Evolutionary conservation across 1,284 basidiomycete species (phyloP), one percentile per base, ranked within the genome.

Genomic region (Tilletia caries): DNA sequence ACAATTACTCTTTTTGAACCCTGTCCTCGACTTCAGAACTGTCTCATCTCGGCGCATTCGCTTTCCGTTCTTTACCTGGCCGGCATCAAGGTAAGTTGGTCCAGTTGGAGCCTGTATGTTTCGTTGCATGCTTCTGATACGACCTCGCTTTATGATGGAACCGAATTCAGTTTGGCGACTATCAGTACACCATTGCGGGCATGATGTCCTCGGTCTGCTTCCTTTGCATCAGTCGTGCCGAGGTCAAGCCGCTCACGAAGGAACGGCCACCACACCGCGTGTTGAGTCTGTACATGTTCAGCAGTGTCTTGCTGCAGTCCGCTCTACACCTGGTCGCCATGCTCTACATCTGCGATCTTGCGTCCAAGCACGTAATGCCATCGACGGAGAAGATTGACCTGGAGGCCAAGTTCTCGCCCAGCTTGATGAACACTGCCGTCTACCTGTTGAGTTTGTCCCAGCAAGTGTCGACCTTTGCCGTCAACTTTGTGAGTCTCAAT

Each of bases 41-140:
- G 81, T 69, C 68, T 83, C 12, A 82, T 81, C 65, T 76, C 77
- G 70, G 81, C 81, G 8, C 80, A 83, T 69, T 77, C 79, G 60
- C 70, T 83, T 13, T 76, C 74, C 64, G 79, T 81, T 34, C 68
- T 80, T 41, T 78, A 82, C 46, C 70, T 83, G 44, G 79, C 81
- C 33, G 80, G 80, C 10, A 80, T 83, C 74, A 81, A 81, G 58
- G 58, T 62, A 33, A 46, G 60, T 34, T 54, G n/a, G 52, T 29
- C 25, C 32, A n/a, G 10, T 3, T 62, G 8, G 37, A 10, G 15
- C 54, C 58, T 34, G 29, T 33, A 15, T 34, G 58, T n/a, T 18
- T 33, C 32, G 23, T 18, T 60, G 54, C 50, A 58, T 29, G 13
- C 12, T 29, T 5, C 20, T 58, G 52, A 13, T 52, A 13, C 23